Conservation (phyloP, 2,329 filamentous ascomycete species). For the Aspergillus vadensis region DNA sequence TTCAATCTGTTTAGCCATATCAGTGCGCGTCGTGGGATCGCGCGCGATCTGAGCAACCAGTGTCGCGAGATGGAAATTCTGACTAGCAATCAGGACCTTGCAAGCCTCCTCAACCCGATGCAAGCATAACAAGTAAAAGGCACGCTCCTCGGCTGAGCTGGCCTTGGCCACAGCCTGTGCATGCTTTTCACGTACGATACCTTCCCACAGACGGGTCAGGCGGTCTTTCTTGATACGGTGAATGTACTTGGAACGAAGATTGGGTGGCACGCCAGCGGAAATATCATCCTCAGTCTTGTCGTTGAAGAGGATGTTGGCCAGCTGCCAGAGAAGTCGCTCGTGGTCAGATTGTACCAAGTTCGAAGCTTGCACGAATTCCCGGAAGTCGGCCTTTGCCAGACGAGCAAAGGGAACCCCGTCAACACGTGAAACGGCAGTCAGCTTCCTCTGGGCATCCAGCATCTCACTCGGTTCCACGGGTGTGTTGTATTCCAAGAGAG, state of each 20-base stretch:
- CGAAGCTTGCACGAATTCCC: constrained; percentile 33
- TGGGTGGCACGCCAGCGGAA: constrained; percentile 43
- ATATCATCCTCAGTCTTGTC: constrained; percentile 54
- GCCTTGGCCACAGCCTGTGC: constrained; percentile 67
- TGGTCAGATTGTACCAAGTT: constrained; percentile 33
- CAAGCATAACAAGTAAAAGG: constrained; percentile 75
- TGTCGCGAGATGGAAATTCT: constrained; percentile 81
- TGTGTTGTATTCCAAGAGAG: constrained; percentile 30
- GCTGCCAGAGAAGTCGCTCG: constrained; percentile 69
- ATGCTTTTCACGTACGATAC: constrained; percentile 61
- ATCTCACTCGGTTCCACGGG: constrained; percentile 30
- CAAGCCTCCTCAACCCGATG: constrained; percentile 83
- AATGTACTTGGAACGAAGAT: constrained; percentile 42
- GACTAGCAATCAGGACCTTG: constrained; percentile 71
- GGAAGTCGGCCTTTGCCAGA: constrained; percentile 36
- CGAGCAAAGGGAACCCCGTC: constrained; percentile 62
- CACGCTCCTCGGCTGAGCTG: constrained; percentile 74
- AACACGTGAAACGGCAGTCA: constrained; percentile 50
- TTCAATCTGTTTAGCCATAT: constrained; percentile 77
- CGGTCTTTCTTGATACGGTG: constrained; percentile 53
- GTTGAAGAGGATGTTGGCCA: constrained; percentile 86
- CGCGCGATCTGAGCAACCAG: constrained; percentile 80
- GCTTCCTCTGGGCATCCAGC: constrained; percentile 38
- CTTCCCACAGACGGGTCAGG: constrained; percentile 46
- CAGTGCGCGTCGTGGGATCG: constrained; percentile 67